Base-by-base conservation (phyloP, 805 yeast species). In the Candida namnaoensis region DNA sequence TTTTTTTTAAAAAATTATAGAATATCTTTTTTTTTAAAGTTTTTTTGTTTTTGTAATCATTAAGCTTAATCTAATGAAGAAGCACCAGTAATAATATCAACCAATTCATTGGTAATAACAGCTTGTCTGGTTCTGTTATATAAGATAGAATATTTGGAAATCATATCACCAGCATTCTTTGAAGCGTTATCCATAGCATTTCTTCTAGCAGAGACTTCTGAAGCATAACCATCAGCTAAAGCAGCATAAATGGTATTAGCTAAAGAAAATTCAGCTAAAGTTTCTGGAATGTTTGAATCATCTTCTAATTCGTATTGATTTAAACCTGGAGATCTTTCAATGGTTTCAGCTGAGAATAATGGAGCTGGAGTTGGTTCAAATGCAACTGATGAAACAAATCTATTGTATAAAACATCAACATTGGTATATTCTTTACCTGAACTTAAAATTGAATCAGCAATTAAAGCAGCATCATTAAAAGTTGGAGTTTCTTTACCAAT, bases 121-220 rank as follows among this genome's bases (percentile, higher is more conserved):
- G 97, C 96, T 79, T 93, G 99, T 78, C 97, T 88, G 62, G 97
- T 84, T 80, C 99, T 91, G 90, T 93, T 93, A 75, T 93, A 93
- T 71, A 93, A 81, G 68, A 93, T 93, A 55, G 98, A 84, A 84
- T 86, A 91, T 64, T 78, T 83, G 72, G 78, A 80, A 65, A 93
- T 93, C 98, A 93, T 93, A 60, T 93, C 99, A 72, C 95, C 96
- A 50, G 99, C 99, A 66, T 91, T 91, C 93, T 93, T 91, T 56
- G 97, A 88, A 49, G 99, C 99, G 64, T 93, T 93, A 72, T 91
- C 99, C 99, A 91, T 91, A 56, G 99, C 98, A 66, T 88, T 91
- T 81, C 99, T 90, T 82, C 99, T 90, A 47, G 99, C 96, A 51
- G 95, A 83, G 53, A 90, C 78, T 76, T 91, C 99, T 45, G 98